Evolutionary conservation across 352 stramenopile species (phyloP), one percentile per base, ranked within the genome.

Genomic region (Globisporangium cystogenes): DNA sequence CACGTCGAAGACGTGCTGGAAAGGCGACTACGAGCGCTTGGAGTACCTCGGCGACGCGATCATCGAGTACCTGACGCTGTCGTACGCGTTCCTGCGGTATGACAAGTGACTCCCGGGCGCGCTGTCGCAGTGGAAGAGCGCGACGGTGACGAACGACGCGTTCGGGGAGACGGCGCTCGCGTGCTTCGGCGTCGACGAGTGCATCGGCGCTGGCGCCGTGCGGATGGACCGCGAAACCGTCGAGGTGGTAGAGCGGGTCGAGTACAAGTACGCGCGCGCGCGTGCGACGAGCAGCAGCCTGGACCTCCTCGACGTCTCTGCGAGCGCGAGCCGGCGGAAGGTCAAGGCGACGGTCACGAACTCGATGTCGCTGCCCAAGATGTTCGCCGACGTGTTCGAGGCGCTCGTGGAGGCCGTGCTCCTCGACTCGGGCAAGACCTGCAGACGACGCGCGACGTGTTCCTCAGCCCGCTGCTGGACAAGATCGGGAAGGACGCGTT

Each of bases 21-120:
- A 73, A 50, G 73, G 78, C n/a, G 78, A 96, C 55, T 96, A 96
- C 43, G 84, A 96, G 59, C 83, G 87, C 6, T 55, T 96, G 8
- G 87, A 96, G 57, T 96, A 93, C 51, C 61, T 96, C 18, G 87
- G 87, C 10, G 87, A 96, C 49, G 87, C 87, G 11, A 69, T 96
- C 46, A 91, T 96, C 48, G 87, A 95, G 59, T 96, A 93, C 53
- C 56, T 96, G 40, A 93, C 87, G 39, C 68, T 95, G 15, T 87
- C 85, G 15, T 93, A 95, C 53, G 84, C 81, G 1, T 90, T 83
- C 53, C 53, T 87, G 45, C 74, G 51, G 50, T 84, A 90, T 49
- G 68, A 74, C 29, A 70, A 64, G 51, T 94, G 84, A 82, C 62
- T 87, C n/a, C 84, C 82, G 3, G 80, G 84, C 8, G 85, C 82